Percentiles rank a stretch among this genome's conserved stretches.
phyloP scores from a whole-genome alignment of 2,329 filamentous ascomycete genomes.

The Plenodomus tracheiphilus region DNA sequence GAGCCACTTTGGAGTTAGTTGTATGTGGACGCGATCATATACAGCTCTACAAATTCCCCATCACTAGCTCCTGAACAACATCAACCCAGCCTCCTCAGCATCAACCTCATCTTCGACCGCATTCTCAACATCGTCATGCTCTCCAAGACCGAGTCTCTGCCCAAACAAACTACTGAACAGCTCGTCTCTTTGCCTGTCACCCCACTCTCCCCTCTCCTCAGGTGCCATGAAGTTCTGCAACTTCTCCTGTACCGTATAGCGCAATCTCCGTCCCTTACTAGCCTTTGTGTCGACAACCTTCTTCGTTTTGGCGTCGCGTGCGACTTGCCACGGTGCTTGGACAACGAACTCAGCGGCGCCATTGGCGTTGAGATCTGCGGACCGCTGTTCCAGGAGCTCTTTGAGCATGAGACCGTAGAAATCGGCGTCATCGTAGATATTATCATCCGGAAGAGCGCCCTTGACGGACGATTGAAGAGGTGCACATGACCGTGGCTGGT shows the following conservation, averaged over 20 bases:
- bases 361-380: slow-evolving; percentile 59
- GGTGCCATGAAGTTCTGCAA: slow-evolving; percentile 97
- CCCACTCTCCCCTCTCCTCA: slow-evolving; percentile 80
- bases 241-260: slow-evolving; percentile 95
- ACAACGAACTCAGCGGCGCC: slow-evolving; percentile 53
- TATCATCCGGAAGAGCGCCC: slow-evolving; percentile 27
- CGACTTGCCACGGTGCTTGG: slow-evolving; percentile 61
- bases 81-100: slow-evolving; percentile 42
- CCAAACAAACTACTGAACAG: slow-evolving; percentile 57
- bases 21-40: too few relatives aligned
- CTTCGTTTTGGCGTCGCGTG: slow-evolving; percentile 79
- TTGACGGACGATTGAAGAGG: slow-evolving; percentile 63
- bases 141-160: slow-evolving; percentile 48
- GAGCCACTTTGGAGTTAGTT: too few relatives aligned
- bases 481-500: slow-evolving; percentile 74
- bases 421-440: slow-evolving; percentile 88
- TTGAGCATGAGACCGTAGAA: slow-evolving; percentile 94
- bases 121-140: slow-evolving; percentile 45
- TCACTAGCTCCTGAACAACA: slow-evolving; percentile 46
- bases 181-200: slow-evolving; percentile 73
- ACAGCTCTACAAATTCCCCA: too few relatives aligned
- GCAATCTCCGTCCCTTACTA: slow-evolving; percentile 91
- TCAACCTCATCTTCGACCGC: slow-evolving; percentile 42
- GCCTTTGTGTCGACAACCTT: slow-evolving; percentile 90
- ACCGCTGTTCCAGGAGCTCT: slow-evolving; percentile 88